A percentile compares a stretch with the other conserved stretches of the same genome.
phyloP scores from a whole-genome alignment of 2,329 filamentous ascomycete species.

The Xylariaceae sp. region DNA sequence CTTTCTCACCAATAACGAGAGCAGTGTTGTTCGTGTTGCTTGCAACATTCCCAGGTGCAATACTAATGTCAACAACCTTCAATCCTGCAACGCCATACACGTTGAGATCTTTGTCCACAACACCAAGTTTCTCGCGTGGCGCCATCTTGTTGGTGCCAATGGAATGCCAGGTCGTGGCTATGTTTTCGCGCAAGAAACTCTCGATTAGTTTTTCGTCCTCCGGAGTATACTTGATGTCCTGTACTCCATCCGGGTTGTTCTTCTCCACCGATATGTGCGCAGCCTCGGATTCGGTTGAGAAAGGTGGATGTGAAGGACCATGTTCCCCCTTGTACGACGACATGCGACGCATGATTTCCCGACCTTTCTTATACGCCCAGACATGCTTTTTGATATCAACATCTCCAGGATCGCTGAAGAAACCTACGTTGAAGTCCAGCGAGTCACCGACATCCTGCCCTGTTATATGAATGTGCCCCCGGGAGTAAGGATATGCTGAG shows the following conservation, averaged over 20 bases:
- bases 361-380: constrained; percentile 65
- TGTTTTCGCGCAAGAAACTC: constrained; percentile 37
- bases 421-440: constrained; percentile 57
- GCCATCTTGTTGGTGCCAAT: constrained; percentile 43
- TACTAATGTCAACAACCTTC: constrained; percentile 38
- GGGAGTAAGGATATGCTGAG: constrained; percentile 58
- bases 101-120: constrained; percentile 40
- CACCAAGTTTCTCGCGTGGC: constrained; percentile 37
- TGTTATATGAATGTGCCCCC: constrained; percentile 60
- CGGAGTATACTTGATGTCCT: constrained; percentile 45
- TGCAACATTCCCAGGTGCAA: constrained; percentile 36
- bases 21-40: constrained; percentile 50
- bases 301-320: constrained; percentile 42
- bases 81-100: constrained; percentile 41
- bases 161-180: constrained; percentile 43
- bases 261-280: constrained; percentile 4
- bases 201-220: constrained; percentile 48
- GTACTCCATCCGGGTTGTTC: constrained; percentile 18
- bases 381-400: constrained; percentile 58
- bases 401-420: constrained; percentile 46
- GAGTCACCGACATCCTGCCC: constrained; percentile 38
- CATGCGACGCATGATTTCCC: constrained; percentile 58
- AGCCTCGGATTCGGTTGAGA: constrained; percentile 41
- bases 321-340: constrained; percentile 49
- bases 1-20: constrained; percentile 47